Conservation (phyloP, 495 filamentous ascomycete genomes). For the Xylaria cubensis region DNA sequence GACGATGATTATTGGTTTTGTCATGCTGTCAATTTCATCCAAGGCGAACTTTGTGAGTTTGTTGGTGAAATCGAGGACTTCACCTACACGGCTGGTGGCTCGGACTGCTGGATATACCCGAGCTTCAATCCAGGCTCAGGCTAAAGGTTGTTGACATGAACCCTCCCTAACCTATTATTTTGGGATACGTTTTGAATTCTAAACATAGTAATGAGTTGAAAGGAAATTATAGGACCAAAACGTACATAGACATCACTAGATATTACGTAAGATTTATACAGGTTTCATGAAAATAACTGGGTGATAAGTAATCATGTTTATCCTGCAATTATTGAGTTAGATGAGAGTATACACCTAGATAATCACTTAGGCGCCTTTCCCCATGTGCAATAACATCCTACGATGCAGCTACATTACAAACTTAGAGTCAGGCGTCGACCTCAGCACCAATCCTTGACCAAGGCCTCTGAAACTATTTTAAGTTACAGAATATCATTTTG, state of each 20-base stretch:
- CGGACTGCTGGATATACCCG: conserved; percentile 8
- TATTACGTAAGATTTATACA: neutral
- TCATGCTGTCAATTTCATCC: neutral
- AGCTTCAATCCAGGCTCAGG: neutral
- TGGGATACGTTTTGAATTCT: neutral
- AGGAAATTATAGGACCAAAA: neutral
- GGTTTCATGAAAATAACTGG: neutral
- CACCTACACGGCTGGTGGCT: neutral
- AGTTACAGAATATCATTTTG: neutral
- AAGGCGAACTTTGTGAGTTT: conserved; percentile 8
- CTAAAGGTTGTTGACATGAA: neutral
- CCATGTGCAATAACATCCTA: neutral
- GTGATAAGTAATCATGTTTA: neutral
- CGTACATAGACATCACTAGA: neutral
- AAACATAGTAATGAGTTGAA: neutral
- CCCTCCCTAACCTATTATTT: neutral
- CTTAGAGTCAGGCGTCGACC: neutral
- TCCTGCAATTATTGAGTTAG: neutral
- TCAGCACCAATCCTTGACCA: neutral
- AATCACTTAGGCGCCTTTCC: neutral
- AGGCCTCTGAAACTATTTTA: neutral
- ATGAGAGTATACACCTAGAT: neutral
- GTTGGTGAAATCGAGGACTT: conserved; percentile 1
- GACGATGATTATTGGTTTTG: conserved; percentile 12
- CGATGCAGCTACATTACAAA: neutral